phyloP scores from a whole-genome alignment of 805 yeast species.

The Clavispora phyllophila region DNA sequence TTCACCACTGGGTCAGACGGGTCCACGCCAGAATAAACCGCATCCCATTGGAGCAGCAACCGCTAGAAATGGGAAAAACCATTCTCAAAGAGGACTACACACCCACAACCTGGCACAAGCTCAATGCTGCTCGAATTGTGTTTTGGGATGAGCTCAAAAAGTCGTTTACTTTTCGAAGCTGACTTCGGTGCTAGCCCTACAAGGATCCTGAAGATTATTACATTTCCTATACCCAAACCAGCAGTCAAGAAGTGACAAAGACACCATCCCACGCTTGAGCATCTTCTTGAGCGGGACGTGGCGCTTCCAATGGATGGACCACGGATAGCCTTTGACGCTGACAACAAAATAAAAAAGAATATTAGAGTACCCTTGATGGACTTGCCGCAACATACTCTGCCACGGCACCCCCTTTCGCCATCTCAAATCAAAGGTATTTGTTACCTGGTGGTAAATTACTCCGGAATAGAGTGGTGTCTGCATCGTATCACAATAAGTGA shows the following conservation, averaged over 20 bases:
- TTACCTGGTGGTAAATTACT: too few relatives aligned
- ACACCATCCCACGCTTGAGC: too few relatives aligned
- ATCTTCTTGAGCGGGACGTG: too few relatives aligned
- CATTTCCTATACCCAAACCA: not conserved
- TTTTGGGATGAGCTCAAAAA: constrained; percentile 59
- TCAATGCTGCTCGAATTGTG: constrained; percentile 55
- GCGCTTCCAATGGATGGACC: too few relatives aligned
- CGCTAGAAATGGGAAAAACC: constrained; percentile 16
- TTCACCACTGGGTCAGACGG: constrained; percentile 57
- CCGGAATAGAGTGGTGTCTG: too few relatives aligned
- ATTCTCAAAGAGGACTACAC: constrained; percentile 25
- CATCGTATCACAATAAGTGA: too few relatives aligned
- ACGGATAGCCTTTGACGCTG: too few relatives aligned
- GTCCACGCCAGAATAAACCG: constrained; percentile 64
- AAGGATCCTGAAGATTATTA: not conserved
- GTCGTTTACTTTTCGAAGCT: constrained; percentile 40
- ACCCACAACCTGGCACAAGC: constrained; percentile 52
- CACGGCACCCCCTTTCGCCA: too few relatives aligned
- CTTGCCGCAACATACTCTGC: too few relatives aligned
- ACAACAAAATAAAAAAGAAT: too few relatives aligned
- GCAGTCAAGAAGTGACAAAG: not conserved
- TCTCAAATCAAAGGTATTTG: too few relatives aligned
- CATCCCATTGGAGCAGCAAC: constrained; percentile 39
- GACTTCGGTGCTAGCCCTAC: not conserved
- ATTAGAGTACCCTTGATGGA: too few relatives aligned